phyloP scores from a whole-genome alignment of 2,329 filamentous ascomycete species.

The Penicillium sp. region DNA sequence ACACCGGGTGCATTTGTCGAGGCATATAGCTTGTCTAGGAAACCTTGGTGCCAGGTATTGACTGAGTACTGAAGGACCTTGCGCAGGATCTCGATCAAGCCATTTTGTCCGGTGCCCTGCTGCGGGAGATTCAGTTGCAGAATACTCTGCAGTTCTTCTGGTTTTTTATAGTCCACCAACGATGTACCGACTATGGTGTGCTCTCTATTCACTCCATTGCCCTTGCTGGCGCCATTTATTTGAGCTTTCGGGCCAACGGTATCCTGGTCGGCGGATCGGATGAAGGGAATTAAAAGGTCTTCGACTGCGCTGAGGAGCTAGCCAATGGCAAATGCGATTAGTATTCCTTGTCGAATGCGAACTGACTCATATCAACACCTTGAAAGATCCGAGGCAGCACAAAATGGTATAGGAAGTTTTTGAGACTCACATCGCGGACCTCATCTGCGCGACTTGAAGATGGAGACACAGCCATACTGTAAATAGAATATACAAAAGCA shows the following conservation, averaged over 20 bases:
- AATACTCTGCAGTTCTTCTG: slow-evolving; percentile 63
- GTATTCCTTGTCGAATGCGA: not conserved
- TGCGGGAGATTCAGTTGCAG: slow-evolving; percentile 59
- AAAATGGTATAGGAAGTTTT: slow-evolving; percentile 7
- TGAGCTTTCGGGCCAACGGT: slow-evolving; percentile 16
- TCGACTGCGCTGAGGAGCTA: slow-evolving; percentile 48
- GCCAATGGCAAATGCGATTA: slow-evolving; percentile 1
- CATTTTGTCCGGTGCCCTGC: slow-evolving; percentile 66
- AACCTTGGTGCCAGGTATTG: slow-evolving; percentile 98
- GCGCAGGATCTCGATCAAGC: slow-evolving; percentile 72
- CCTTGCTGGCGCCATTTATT: slow-evolving; percentile 25
- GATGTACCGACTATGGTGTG: slow-evolving; percentile 63
- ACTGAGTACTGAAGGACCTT: slow-evolving; percentile 82
- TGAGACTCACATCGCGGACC: slow-evolving; percentile 46
- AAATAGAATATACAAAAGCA: slow-evolving; percentile 4
- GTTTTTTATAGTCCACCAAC: slow-evolving; percentile 67
- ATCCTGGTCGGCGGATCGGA: slow-evolving; percentile 47
- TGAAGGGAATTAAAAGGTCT: slow-evolving; percentile 51
- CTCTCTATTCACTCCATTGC: slow-evolving; percentile 44
- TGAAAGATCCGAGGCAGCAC: not conserved
- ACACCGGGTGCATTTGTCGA: slow-evolving; percentile 87
- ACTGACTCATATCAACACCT: not conserved
- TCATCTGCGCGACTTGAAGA: slow-evolving; percentile 43
- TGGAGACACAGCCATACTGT: slow-evolving; percentile 30
- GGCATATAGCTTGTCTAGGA: slow-evolving; percentile 94